A percentile compares a stretch with the other conserved stretches of the same genome.
Evolutionary conservation across 2,329 filamentous ascomycete species (phyloP).

Genomic region (Hypoxylon sp.): DNA sequence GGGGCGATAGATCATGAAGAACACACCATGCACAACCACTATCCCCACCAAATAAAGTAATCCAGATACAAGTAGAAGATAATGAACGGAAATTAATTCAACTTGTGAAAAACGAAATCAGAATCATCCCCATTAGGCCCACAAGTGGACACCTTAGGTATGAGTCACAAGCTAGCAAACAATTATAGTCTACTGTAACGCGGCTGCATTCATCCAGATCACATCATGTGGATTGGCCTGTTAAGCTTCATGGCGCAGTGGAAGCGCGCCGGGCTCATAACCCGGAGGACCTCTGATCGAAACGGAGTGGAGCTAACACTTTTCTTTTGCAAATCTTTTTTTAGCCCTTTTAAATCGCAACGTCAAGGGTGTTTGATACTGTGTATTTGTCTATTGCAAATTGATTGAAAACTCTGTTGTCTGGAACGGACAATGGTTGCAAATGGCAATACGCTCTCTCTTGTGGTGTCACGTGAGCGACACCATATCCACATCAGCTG

Average conservation of each 20-base stretch:
- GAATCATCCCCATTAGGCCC: background rate
- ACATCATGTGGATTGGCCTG: background rate
- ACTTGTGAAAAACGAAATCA: background rate
- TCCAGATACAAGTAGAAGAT: background rate
- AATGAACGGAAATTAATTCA: background rate
- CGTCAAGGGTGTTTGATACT: background rate
- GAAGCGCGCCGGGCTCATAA: conserved; percentile 38
- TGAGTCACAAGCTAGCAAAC: conserved; percentile 3
- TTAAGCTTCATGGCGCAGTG: conserved; percentile 37
- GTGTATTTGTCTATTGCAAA: background rate
- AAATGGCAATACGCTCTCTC: too few relatives aligned
- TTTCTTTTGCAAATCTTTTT: conserved; percentile 2
- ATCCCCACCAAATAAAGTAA: too few relatives aligned
- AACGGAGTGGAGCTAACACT: conserved; percentile 34
- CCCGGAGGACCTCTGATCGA: conserved; percentile 37
- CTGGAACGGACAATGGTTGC: too few relatives aligned
- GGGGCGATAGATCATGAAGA: background rate
- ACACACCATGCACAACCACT: background rate
- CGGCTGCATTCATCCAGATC: background rate
- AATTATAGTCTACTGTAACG: background rate
- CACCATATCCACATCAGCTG: too few relatives aligned
- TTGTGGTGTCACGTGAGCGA: too few relatives aligned
- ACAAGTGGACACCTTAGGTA: background rate
- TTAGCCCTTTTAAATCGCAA: background rate
- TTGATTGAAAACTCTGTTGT: too few relatives aligned